A percentile compares a stretch with the other conserved stretches of the same genome.
These are phyloP conservation scores for Caulochytrium protostelioides DNA, from an alignment of 371 early-diverging fungal species.

Conservation along the genomic window DNA sequence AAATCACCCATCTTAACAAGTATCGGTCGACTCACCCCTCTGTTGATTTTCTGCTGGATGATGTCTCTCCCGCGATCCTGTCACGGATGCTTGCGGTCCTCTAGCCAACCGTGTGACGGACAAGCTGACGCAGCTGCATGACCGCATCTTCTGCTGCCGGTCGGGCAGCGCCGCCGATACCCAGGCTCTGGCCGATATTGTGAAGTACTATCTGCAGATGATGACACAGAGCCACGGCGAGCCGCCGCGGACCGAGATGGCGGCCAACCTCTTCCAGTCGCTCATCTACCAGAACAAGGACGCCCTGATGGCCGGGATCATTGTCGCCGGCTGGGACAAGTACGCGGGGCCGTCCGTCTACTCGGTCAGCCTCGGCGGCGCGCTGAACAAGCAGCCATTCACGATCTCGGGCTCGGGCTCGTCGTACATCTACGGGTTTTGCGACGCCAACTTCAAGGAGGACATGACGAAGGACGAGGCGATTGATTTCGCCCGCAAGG, in stretches of 20 bases:
- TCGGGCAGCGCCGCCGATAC: slow-evolving; percentile 98
- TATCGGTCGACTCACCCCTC: too few species aligned
- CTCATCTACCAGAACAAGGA: slow-evolving; percentile 91
- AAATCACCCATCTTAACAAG: too few species aligned
- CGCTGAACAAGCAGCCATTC: slow-evolving; percentile 75
- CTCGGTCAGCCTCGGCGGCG: slow-evolving; percentile 86
- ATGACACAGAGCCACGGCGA: slow-evolving; percentile 62
- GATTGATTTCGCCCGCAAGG: slow-evolving; percentile 83
- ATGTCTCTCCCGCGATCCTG: too few species aligned
- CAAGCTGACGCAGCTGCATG: slow-evolving; percentile 94
- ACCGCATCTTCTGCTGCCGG: slow-evolving; percentile 92
- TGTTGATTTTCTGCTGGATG: too few species aligned
- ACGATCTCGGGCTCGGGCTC: slow-evolving; percentile 97
- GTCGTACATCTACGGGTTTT: slow-evolving; percentile 94
- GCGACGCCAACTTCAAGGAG: slow-evolving; percentile 68
- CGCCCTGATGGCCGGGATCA: slow-evolving; percentile 81
- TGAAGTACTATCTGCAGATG: slow-evolving; percentile 76
- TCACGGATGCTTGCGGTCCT: too few species aligned
- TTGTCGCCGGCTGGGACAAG: slow-evolving; percentile 97
- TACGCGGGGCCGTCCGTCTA: slow-evolving; percentile 79
- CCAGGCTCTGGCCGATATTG: slow-evolving; percentile 91
- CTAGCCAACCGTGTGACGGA: slow-evolving; percentile 85
- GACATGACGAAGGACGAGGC: slow-evolving; percentile 81
- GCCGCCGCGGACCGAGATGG: slow-evolving; percentile 69
- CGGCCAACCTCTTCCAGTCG: slow-evolving; percentile 82